These are phyloP conservation scores for California macrophylla DNA, from an alignment of 441 rosid species.

Conservation along the genomic window DNA sequence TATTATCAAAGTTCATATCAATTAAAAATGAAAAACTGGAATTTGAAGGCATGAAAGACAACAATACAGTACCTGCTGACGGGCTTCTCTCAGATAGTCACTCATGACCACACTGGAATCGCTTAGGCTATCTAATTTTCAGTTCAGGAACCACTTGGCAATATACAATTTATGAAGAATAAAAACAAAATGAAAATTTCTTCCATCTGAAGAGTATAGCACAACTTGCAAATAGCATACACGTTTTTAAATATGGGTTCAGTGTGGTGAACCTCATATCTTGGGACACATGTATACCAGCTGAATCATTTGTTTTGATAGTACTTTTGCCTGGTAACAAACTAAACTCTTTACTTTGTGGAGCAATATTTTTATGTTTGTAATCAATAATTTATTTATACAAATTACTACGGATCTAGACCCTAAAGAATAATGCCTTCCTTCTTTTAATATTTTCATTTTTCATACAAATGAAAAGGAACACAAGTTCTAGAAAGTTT, in stretches of 20 bases:
- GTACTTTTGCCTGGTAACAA: background rate
- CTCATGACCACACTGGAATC: slow-evolving; percentile 54
- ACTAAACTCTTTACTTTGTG: background rate
- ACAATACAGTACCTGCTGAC: slow-evolving; percentile 51
- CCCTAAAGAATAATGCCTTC: background rate
- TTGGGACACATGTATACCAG: background rate
- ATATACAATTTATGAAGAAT: slow-evolving; percentile 2
- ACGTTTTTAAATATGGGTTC: background rate
- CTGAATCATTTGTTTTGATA: background rate
- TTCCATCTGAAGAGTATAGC: background rate
- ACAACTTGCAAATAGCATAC: background rate
- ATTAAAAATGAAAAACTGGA: background rate
- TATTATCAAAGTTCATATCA: background rate
- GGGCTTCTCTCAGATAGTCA: slow-evolving; percentile 59
- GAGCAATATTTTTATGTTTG: background rate
- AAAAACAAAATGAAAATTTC: background rate
- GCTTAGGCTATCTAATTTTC: slow-evolving; percentile 66
- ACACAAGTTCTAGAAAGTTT: background rate
- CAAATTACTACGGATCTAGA: background rate
- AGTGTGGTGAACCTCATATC: background rate
- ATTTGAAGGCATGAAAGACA: background rate
- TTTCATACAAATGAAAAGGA: background rate
- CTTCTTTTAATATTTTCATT: too few relatives aligned
- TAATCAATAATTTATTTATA: background rate
- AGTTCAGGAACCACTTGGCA: slow-evolving; percentile 31